Base-by-base conservation (phyloP, 2,329 filamentous ascomycete species). In the Pyrenophora teres region DNA sequence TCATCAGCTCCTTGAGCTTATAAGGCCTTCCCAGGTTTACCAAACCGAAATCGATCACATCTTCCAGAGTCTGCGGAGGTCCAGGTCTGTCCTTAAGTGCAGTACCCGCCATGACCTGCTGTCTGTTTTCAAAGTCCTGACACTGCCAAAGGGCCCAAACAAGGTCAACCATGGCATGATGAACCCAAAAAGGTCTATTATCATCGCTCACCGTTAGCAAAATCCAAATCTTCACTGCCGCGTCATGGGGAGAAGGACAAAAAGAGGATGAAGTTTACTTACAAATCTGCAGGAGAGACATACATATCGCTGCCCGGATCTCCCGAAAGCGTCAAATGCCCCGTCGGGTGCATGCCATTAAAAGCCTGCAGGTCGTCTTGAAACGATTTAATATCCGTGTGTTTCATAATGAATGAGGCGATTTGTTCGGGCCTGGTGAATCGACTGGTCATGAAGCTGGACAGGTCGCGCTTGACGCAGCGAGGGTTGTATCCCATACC, bases 71-170 rank as follows among this genome's bases (percentile, higher is more conserved):
- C 47, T 65, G 61, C 23, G 41, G 43, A 21, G 46, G 56, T 7
- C 61, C 59, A 23, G 61, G 59, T 78, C 71, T 30, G 78, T 80
- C 10, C 63, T 72, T 10, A 13, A 10, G 9, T 16, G 78, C 80
- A 3, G 78, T 78, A 13, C 68, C 68, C 2, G 68, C 68, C 54
- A 81, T 77, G 37, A 70, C 70, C 48, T 73, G 63, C 50, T 73
- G 70, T 5, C 79, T 68, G 16, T 71, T 69, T 37, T 63, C 56
- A 43, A 69, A 70, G 53, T 79, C 72, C 36, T 77, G 68, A 37
- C 73, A 76, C 63, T 82, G 79, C 80, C 79, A 82, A 41, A 78
- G 78, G 71, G 73, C 78, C 74, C 75, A 81, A 0, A 72, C 63
- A 5, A 77, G 72, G 56, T 81, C 80, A 31, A 82, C 75, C 69